Evolutionary conservation across 2,329 filamentous ascomycete species (phyloP).

Genomic region (Pseudopyrenochaeta lycopersici): DNA sequence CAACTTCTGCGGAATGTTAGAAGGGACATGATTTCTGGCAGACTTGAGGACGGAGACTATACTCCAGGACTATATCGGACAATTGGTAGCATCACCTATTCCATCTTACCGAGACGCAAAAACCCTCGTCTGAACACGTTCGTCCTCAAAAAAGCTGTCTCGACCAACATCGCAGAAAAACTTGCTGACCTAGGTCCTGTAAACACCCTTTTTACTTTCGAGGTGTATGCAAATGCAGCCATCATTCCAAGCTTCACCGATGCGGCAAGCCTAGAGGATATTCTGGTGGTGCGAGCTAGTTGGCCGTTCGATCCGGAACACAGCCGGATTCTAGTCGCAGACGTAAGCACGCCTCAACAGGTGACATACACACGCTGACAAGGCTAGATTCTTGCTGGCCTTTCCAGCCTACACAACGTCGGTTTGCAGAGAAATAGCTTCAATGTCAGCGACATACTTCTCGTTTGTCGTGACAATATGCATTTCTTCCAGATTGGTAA

Average conservation of each 20-base stretch:
- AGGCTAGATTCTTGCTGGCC: not conserved
- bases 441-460: not conserved
- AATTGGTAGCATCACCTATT: not conserved
- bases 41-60: not conserved
- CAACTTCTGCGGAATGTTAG: not conserved
- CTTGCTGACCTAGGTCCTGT: not conserved
- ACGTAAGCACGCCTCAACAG: not conserved
- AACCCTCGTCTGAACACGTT: not conserved
- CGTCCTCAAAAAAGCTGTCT: not conserved
- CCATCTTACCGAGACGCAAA: not conserved
- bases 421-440: not conserved
- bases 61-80: not conserved
- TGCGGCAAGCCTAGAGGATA: not conserved
- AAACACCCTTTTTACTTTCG: not conserved
- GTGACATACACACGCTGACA: not conserved
- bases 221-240: not conserved
- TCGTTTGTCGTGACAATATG: not conserved
- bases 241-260: not conserved
- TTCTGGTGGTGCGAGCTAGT: not conserved
- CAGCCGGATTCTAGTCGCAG: not conserved
- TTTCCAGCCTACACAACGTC: not conserved
- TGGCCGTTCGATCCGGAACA: not conserved
- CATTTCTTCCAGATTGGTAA: not conserved
- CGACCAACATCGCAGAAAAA: not conserved
- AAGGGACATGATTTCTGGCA: not conserved